Conservation (phyloP, 2,329 filamentous ascomycete genomes). For the Rutstroemia sydowiana region DNA sequence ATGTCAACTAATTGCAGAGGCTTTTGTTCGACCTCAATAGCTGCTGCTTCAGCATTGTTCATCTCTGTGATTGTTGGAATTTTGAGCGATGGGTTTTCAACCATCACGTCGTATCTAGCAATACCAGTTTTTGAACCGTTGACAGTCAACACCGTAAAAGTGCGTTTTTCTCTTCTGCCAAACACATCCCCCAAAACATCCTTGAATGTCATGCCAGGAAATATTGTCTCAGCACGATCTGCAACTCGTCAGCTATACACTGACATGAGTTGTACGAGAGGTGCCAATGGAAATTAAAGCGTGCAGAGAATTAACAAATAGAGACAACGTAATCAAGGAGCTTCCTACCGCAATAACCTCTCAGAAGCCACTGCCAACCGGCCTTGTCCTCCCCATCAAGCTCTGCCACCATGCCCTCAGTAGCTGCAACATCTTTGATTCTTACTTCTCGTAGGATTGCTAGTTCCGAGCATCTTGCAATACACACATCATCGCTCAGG, state of each 20-base stretch:
- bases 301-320: not conserved
- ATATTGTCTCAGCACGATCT: conserved; percentile 61
- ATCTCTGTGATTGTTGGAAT: conserved; percentile 9
- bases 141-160: conserved; percentile 55
- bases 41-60: conserved; percentile 5
- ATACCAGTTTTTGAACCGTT: conserved; percentile 36
- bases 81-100: conserved; percentile 23
- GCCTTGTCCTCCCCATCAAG: conserved; percentile 31
- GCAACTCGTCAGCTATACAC: conserved; percentile 17
- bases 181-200: conserved; percentile 49
- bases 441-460: conserved; percentile 50
- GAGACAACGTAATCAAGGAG: not conserved
- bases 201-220: conserved; percentile 65
- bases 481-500: conserved; percentile 60
- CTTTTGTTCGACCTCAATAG: conserved; percentile 4
- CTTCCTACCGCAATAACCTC: conserved; percentile 34
- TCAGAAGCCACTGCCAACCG: conserved; percentile 43
- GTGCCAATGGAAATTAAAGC: not conserved
- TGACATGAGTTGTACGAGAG: not conserved
- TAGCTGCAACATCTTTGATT: conserved; percentile 48
- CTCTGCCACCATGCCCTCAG: conserved; percentile 22
- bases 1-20: conserved; percentile 46
- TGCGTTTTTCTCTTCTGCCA: conserved; percentile 48
- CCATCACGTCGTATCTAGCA: conserved; percentile 18
- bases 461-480: conserved; percentile 45